A percentile compares a stretch with the other conserved stretches of the same genome.
These are phyloP conservation scores for Colletotrichum sp. DNA, from an alignment of 2,329 filamentous ascomycete species.

Conservation along the genomic window DNA sequence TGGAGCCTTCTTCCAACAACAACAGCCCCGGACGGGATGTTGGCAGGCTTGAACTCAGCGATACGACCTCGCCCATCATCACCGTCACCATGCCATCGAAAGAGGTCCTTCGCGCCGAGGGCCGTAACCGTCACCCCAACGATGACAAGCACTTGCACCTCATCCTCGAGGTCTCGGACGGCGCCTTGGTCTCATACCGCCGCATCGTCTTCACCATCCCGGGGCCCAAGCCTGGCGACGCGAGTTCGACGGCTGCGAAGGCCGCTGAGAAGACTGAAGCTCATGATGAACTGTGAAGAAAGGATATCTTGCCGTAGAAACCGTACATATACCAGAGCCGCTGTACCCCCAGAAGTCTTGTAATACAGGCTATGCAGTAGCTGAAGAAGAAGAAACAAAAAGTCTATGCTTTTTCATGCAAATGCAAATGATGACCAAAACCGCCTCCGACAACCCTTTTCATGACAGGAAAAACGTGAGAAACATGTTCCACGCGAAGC, in stretches of 20 bases:
- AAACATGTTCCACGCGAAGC: conserved; percentile 42
- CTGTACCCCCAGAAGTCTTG: not conserved
- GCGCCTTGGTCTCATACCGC: not conserved
- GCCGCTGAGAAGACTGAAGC: not conserved
- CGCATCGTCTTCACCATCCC: conserved; percentile 3
- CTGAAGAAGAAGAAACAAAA: not conserved
- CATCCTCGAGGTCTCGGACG: conserved; percentile 8
- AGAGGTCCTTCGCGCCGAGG: not conserved
- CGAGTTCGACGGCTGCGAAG: not conserved
- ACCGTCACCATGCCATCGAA: conserved; percentile 5
- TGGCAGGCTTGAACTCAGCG: not conserved
- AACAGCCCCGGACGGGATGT: conserved; percentile 1
- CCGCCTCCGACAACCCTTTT: not conserved
- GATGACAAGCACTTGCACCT: conserved; percentile 7
- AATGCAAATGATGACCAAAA: not conserved
- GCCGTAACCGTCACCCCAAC: not conserved
- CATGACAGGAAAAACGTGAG: conserved; percentile 36
- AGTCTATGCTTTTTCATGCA: not conserved
- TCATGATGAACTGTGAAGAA: conserved; percentile 1
- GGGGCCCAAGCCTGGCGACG: not conserved
- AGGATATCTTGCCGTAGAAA: not conserved
- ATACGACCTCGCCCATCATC: not conserved
- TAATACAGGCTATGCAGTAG: not conserved
- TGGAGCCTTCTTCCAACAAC: conserved; percentile 15
- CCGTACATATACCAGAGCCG: not conserved